phyloP scores from a whole-genome alignment of 140 eudicot genomes.

The Anethum foeniculum region DNA sequence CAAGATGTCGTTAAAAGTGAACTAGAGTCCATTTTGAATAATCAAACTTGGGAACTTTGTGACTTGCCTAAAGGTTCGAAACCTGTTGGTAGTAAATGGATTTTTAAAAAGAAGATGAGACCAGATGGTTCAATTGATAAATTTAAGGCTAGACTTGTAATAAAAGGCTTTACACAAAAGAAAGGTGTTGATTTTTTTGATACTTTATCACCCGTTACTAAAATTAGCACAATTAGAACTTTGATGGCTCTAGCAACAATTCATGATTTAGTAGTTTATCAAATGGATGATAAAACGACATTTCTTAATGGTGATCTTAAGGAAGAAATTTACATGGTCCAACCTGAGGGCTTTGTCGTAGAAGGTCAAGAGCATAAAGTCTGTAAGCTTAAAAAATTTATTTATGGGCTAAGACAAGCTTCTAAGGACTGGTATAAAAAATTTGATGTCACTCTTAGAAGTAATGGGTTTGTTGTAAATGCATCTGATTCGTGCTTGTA shows the following conservation, averaged over 20 bases:
- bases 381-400: too few species aligned
- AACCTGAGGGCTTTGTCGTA: too few species aligned
- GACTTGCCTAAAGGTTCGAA: not conserved
- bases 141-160: not conserved
- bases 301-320: too few species aligned
- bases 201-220: not conserved
- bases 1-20: not conserved
- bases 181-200: not conserved
- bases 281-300: too few species aligned
- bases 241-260: not conserved
- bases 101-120: not conserved
- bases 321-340: too few species aligned
- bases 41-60: not conserved
- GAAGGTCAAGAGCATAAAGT: too few species aligned
- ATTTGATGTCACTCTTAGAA: too few species aligned
- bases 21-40: not conserved
- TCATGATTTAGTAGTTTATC: too few species aligned
- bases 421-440: too few species aligned
- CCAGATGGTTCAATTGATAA: constrained; percentile 1
- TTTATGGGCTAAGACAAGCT: too few species aligned
- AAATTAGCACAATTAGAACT: not conserved
- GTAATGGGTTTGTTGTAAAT: too few species aligned
- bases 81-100: not conserved
- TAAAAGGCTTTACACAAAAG: not conserved
- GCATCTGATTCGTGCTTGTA: too few species aligned